Evolutionary conservation across 768 basidiomycete species (phyloP).

Genomic region (Lactarius pseudohatsudake): DNA sequence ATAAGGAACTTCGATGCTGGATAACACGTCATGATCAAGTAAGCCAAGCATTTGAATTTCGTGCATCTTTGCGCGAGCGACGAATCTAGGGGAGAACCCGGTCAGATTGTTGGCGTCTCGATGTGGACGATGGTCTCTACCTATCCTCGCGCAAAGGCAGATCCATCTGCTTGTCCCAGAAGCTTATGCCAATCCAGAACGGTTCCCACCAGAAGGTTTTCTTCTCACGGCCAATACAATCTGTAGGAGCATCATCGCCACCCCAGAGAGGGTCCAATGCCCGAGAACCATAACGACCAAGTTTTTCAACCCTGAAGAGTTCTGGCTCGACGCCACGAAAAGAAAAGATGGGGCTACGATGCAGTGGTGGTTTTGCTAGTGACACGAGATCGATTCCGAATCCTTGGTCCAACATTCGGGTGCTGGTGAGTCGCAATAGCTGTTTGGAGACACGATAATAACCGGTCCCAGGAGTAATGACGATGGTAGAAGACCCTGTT

Average conservation of each 20-base stretch:
- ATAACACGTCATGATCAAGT: slow-evolving; percentile 86
- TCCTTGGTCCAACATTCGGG: slow-evolving; percentile 91
- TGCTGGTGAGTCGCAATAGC: slow-evolving; percentile 87
- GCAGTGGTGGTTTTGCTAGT: slow-evolving; percentile 87
- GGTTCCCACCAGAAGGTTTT: slow-evolving; percentile 87
- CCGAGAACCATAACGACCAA: slow-evolving; percentile 46
- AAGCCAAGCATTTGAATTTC: slow-evolving; percentile 94
- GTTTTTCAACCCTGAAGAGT: slow-evolving; percentile 42
- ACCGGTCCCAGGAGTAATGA: slow-evolving; percentile 92
- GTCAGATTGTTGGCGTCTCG: neutral
- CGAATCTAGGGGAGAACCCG: slow-evolving; percentile 55
- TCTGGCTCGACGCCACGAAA: slow-evolving; percentile 71
- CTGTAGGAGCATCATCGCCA: slow-evolving; percentile 50
- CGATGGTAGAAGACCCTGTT: slow-evolving; percentile 78
- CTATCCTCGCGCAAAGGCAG: slow-evolving; percentile 77
- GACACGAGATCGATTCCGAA: slow-evolving; percentile 86
- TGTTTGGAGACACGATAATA: slow-evolving; percentile 92
- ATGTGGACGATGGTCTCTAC: slow-evolving; percentile 39
- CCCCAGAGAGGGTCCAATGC: slow-evolving; percentile 76
- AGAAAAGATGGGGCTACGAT: slow-evolving; percentile 91
- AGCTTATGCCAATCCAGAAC: slow-evolving; percentile 78
- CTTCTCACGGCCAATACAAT: slow-evolving; percentile 40
- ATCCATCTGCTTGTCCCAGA: slow-evolving; percentile 89
- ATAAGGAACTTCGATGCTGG: slow-evolving; percentile 85
- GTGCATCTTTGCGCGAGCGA: slow-evolving; percentile 95